A percentile compares a stretch with the other conserved stretches of the same genome.
phyloP scores from a whole-genome alignment of 2,329 filamentous ascomycete genomes.

The Alternaria brassicae region DNA sequence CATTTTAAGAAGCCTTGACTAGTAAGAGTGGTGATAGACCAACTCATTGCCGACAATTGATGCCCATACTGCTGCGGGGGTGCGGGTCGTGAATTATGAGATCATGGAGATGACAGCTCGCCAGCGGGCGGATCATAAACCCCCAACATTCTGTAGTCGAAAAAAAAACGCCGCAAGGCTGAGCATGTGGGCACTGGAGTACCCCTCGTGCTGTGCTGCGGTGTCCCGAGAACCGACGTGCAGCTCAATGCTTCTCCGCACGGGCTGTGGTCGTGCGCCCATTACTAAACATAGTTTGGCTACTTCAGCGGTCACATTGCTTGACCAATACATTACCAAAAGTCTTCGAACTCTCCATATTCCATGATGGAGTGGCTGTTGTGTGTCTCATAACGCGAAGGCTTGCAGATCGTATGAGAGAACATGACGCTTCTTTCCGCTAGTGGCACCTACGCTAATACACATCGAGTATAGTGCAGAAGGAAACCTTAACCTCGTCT shows the following conservation, averaged over 20 bases:
- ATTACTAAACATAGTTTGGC: not conserved
- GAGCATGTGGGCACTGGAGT: not conserved
- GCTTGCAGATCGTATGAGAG: not conserved
- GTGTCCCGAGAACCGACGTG: not conserved
- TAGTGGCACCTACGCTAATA: slow-evolving; percentile 1
- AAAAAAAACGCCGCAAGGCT: slow-evolving; percentile 7
- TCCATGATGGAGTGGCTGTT: not conserved
- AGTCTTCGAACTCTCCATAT: not conserved
- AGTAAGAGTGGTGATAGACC: not conserved
- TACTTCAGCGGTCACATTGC: not conserved
- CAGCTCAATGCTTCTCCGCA: not conserved
- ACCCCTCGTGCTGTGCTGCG: not conserved
- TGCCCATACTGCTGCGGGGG: not conserved
- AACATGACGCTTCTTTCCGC: not conserved
- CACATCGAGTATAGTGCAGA: not conserved
- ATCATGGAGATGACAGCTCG: not conserved
- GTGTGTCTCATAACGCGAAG: not conserved
- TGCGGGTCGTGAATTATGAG: not conserved
- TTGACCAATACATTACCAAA: not conserved
- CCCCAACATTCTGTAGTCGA: not conserved
- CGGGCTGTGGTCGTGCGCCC: not conserved
- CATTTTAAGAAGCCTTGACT: not conserved
- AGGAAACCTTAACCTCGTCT: slow-evolving; percentile 9
- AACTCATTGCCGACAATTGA: not conserved
- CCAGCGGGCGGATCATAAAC: slow-evolving; percentile 4